These are phyloP conservation scores for Chenopodium suecicum DNA, from an alignment of 148 eudicot species.

Conservation along the genomic window DNA sequence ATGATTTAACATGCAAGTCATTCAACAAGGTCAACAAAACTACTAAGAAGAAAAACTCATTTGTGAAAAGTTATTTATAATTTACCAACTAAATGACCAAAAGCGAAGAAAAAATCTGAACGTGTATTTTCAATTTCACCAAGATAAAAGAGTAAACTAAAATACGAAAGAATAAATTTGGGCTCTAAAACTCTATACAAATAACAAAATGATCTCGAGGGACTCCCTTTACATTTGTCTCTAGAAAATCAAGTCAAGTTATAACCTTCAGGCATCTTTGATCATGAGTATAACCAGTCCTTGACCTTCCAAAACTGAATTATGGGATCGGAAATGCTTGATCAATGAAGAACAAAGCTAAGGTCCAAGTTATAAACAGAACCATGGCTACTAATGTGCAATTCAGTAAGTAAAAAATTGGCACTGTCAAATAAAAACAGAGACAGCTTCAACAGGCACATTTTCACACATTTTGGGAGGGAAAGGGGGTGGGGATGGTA, in stretches of 20 bases:
- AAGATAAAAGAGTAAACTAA: neutral
- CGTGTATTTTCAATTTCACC: neutral
- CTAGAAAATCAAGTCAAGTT: neutral
- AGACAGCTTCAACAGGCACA: slow-evolving; percentile 10
- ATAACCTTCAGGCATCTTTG: neutral
- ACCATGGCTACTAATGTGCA: neutral
- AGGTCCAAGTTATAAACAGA: neutral
- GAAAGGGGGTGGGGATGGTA: neutral
- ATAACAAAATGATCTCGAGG: neutral
- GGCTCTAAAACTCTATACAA: neutral
- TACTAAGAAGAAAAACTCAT: neutral
- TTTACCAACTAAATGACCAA: neutral
- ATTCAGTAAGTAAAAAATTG: neutral
- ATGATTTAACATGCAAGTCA: neutral
- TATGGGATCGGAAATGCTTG: neutral
- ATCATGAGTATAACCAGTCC: neutral
- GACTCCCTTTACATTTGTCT: neutral
- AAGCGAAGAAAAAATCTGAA: neutral
- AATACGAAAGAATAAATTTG: neutral
- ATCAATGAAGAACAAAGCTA: neutral
- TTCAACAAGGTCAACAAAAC: neutral
- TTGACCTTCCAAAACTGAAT: neutral
- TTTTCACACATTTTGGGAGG: neutral
- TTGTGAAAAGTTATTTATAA: neutral
- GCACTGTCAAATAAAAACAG: neutral